These are phyloP conservation scores for Bruguiera parviflora DNA, from an alignment of 345 rosid species.

Conservation along the genomic window DNA sequence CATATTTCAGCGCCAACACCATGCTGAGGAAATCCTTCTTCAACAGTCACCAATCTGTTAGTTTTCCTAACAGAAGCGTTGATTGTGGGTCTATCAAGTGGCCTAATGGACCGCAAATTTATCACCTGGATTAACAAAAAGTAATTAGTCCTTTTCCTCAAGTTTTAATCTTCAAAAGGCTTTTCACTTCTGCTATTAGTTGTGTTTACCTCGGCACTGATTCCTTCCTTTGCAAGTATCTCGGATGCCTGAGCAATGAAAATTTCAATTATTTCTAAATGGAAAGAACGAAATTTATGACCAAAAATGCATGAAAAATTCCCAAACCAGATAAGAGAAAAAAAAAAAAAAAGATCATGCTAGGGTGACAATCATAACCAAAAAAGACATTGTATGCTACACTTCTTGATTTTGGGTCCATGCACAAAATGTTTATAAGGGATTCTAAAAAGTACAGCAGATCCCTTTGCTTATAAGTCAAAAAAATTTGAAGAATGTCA, in stretches of 20 bases:
- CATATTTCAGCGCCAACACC: conserved; percentile 97
- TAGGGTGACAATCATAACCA: too few relatives aligned
- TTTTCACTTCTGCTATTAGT: neutral
- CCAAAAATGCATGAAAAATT: neutral
- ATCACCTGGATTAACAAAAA: conserved; percentile 48
- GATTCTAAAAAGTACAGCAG: too few relatives aligned
- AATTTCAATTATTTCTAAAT: neutral
- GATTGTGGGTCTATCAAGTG: conserved; percentile 76
- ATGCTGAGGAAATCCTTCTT: conserved; percentile 94
- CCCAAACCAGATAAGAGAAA: neutral
- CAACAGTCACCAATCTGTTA: conserved; percentile 89
- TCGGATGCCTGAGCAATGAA: conserved; percentile 66
- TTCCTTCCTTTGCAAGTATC: conserved; percentile 80
- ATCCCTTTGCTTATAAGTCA: too few relatives aligned
- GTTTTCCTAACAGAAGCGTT: conserved; percentile 92
- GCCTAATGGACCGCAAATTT: conserved; percentile 82
- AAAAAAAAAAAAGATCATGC: too few relatives aligned
- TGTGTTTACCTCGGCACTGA: conserved; percentile 76
- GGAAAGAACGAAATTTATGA: neutral
- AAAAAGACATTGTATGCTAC: too few relatives aligned
- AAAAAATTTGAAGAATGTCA: too few relatives aligned
- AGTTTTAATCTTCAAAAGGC: neutral
- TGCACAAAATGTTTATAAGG: too few relatives aligned
- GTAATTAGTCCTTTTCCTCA: neutral
- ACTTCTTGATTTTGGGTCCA: too few relatives aligned